Base-by-base conservation (phyloP, 805 yeast genomes). In the Wickerhamomyces bovis region DNA sequence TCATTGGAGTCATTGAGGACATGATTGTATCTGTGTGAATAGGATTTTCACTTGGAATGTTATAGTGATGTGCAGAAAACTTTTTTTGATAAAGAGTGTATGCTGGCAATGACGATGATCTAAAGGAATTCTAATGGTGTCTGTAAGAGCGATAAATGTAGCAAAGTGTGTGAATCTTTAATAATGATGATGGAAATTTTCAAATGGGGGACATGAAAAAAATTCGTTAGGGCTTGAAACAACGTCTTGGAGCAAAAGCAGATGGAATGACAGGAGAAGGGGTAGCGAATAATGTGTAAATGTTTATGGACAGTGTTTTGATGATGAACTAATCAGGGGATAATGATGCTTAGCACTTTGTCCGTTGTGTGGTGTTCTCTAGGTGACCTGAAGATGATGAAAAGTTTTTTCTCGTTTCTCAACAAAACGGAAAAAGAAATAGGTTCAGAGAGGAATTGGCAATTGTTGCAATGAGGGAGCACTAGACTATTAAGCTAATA, bases 1-100 rank as follows among this genome's bases (percentile, higher is more conserved):
- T 46, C 44, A 51, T 46, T 20, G 64, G 64, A 6, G 64, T 58
- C 11, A 38, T 42, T 9, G 53, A 38, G 13, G 45, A 11, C 54
- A 51, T 48, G 20, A 23, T 43, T 40, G 22, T 19, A 13, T n/a
- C n/a, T 36, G 16, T 36, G 22, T 35, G 39, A 6, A 15, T 19
- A 13, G 11, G 36, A 33, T 8, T 33, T 3, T 9, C 16, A 11
- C 16, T 15, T 33, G 11, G 6, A 5, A 33, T 33, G 16, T n/a
- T 30, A n/a, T 30, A 11, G 5, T 6, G 16, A 30, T n/a, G 18
- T 18, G 12, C 28, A 25, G 12, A 25, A 7, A 9, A 3, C 28
- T 25, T 25, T 25, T 25, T 25, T 12, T 25, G 28, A 11, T 25
- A 3, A 25, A 25, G 28, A 7, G 12, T n/a, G 36, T n/a, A 33